Base-by-base conservation (phyloP, 495 filamentous ascomycete species). In the Podospora appendiculata region DNA sequence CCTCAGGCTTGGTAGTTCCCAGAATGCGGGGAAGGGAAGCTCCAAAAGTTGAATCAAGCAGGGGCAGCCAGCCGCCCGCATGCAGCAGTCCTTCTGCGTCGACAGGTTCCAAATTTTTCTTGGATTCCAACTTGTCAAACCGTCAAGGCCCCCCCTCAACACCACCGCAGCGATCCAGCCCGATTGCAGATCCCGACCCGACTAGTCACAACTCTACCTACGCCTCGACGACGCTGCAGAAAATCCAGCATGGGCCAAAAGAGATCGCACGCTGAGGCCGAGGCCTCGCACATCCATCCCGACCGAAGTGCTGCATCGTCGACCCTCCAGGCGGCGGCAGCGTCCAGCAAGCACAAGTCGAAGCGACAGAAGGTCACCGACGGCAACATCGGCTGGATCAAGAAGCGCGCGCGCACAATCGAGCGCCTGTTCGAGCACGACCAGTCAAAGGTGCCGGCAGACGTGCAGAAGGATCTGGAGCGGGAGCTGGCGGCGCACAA, bases 401-500 rank as follows among this genome's bases (percentile, higher is more conserved):
- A 83, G 63, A 80, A 81, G 56, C 75, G 79, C 14, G 79, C 80
- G 42, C 74, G 83, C 14, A 76, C 82, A 18, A 75, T 87, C 19
- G 75, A 73, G 49, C 71, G 85, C 19, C 72, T 87, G 1, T 79
- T 95, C 46, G 74, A 79, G 16, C 75, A 77, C 48, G 65, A 68
- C 10, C 60, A 69, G 12, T 72, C 84, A 17, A 72, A 73, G 14
- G 67, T 96, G n/a, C 82, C 89, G 0, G 86, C 88, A 35, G 81
- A 89, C 66, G 79, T 86, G 44, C 76, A 85, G 36, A 73, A 86
- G 32, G 81, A 92, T 12, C 81, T 88, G 50, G 89, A 96, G 67
- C 81, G 92, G 34, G 92, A 91, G 45, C 70, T 96, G 42, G 77
- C 76, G 18, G 83, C 83, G 0, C 89, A 87, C 64, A 76, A 88